Evolutionary conservation across 106 monocot species (phyloP), one percentile per base, ranked within the genome.

Genomic region (Dendrobium chrysotoxum): DNA sequence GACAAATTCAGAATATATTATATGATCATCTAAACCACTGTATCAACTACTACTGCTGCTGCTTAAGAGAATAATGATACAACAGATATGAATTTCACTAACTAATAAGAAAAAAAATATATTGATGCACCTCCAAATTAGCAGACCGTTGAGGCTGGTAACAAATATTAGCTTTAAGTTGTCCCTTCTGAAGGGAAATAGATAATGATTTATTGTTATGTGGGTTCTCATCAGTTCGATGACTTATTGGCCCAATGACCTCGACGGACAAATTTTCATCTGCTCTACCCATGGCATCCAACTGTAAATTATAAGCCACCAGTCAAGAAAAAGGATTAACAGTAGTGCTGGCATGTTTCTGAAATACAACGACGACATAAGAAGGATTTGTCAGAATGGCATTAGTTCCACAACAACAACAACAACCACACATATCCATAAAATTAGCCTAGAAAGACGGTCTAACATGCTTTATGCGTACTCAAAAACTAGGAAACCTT

Each of bases 221-320:
- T 68, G 68, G 54, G 12, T 44, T 78, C 16, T 85, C 88, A 66
- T 85, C 85, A 55, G 78, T 65, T 64, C 55, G 84, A 64, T 85
- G 85, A 88, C 80, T 85, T 77, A 90, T 78, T 38, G 93, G 95
- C 57, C 90, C 86, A 80, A 86, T 74, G 58, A 91, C 81, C 84
- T 95, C 91, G n/a, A 93, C 65, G 25, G 87, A 90, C 77, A 99
- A 85, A 86, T 83, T 93, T 85, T 99, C 98, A 88, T 99, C 98
- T 79, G 98, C 89, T 55, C 95, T 89, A 23, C 98, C 98, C 40
- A 79, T 83, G 54, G 94, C 91, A 91, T 92, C 90, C 82, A 99
- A 86, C 98, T 99, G 85, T 54, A 68, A 79, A 2, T 39, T 70
- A 85, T 31, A 78, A 83, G 81, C 75, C 28, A 77, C 40, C 46